These are phyloP conservation scores for Scutellaria minor DNA, from an alignment of 257 asterid species.

Conservation along the genomic window DNA sequence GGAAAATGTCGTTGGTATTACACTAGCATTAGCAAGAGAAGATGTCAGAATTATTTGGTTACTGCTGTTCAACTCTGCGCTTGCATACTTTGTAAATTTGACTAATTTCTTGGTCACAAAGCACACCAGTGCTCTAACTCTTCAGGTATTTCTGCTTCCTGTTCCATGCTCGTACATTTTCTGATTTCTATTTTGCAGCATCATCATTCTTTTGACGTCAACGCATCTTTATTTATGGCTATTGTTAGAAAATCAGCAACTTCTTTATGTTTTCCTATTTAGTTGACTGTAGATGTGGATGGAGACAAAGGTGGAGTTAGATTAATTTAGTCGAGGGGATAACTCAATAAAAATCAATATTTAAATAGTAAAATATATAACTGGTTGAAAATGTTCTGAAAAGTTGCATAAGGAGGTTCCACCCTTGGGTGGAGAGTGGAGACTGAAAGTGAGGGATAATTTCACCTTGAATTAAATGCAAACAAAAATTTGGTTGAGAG, in stretches of 20 bases:
- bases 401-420: not conserved
- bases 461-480: constrained; percentile 1
- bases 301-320: not conserved
- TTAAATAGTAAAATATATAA: not conserved
- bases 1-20: constrained; percentile 77
- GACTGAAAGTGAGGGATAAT: constrained; percentile 8
- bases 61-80: constrained; percentile 76
- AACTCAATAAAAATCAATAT: not conserved
- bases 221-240: not conserved
- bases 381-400: not conserved
- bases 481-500: constrained; percentile 1
- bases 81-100: constrained; percentile 87
- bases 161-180: constrained; percentile 2
- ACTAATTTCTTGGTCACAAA: constrained; percentile 93
- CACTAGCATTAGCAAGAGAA: constrained; percentile 71
- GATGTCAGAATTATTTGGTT: constrained; percentile 68
- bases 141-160: constrained; percentile 65
- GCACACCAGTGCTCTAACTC: constrained; percentile 93
- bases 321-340: not conserved
- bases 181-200: not conserved
- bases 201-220: not conserved
- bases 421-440: constrained; percentile 2
- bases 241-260: not conserved
- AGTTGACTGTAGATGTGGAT: constrained; percentile 1
- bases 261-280: not conserved